Conservation (phyloP, 805 yeast species). For the Lipomyces yamadae region DNA sequence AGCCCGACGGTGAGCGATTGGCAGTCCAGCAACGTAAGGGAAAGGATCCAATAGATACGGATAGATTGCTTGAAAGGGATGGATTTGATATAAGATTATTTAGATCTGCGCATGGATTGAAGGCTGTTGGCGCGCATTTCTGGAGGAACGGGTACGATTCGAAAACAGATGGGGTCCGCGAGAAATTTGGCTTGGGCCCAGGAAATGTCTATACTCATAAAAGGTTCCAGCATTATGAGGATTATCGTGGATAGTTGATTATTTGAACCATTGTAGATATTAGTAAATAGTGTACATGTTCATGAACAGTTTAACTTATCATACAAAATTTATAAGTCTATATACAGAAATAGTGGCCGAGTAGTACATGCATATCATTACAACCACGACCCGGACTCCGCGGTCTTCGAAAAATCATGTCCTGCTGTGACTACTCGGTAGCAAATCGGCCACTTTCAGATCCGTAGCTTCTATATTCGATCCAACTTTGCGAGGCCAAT, state of each 20-base stretch:
- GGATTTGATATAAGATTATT: slow-evolving; percentile 76
- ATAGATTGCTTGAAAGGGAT: slow-evolving; percentile 47
- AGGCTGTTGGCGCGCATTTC: slow-evolving; percentile 88
- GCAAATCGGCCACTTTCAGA: neutral
- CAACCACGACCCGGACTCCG: neutral
- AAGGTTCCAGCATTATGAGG: slow-evolving; percentile 26
- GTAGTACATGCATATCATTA: neutral
- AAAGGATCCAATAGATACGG: slow-evolving; percentile 1
- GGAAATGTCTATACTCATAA: slow-evolving; percentile 64
- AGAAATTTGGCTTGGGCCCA: slow-evolving; percentile 68
- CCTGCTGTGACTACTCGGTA: neutral
- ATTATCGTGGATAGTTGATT: neutral
- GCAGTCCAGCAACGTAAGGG: slow-evolving; percentile 28
- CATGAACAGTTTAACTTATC: neutral
- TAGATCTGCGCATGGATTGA: slow-evolving; percentile 58
- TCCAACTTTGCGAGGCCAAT: slow-evolving; percentile 21
- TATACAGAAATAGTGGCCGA: neutral
- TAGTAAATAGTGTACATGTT: slow-evolving; percentile 1
- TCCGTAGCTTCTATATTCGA: slow-evolving; percentile 9
- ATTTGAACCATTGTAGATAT: slow-evolving; percentile 2
- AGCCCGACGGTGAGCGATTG: slow-evolving; percentile 47
- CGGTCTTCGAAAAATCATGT: neutral
- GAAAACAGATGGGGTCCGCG: slow-evolving; percentile 69
- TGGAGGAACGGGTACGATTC: slow-evolving; percentile 89
- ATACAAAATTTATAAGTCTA: neutral